A percentile compares a stretch with the other conserved stretches of the same genome.
phyloP scores from a whole-genome alignment of 768 basidiomycete genomes.

The Chiua virens region DNA sequence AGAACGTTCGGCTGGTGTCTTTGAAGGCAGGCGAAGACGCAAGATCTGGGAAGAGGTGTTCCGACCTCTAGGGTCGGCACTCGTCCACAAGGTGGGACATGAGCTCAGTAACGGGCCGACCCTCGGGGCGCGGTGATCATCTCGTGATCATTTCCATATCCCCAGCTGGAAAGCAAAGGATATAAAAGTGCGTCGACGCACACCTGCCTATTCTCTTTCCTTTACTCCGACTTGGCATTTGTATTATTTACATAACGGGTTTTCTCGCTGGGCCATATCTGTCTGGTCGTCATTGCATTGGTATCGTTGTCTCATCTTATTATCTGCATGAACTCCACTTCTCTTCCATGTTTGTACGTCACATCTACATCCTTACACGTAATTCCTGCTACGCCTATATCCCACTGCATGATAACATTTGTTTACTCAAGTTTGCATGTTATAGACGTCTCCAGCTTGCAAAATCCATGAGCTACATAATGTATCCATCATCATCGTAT shows the following conservation, averaged over 20 bases:
- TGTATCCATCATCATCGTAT: no score
- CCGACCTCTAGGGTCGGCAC: constrained; percentile 62
- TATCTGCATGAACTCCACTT: not conserved
- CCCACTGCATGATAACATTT: no score
- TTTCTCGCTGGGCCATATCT: not conserved
- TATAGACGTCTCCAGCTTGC: no score
- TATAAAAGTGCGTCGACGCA: constrained; percentile 11
- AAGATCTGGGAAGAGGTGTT: constrained; percentile 64
- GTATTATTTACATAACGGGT: constrained; percentile 8
- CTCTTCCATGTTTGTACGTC: not conserved
- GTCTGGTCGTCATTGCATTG: not conserved
- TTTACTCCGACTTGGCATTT: not conserved
- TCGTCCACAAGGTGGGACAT: constrained; percentile 71
- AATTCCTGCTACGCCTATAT: no score
- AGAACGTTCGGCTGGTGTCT: constrained; percentile 63
- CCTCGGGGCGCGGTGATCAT: constrained; percentile 20
- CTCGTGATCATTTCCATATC: not conserved
- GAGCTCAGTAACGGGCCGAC: constrained; percentile 74
- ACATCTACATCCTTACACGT: not conserved
- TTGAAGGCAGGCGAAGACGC: constrained; percentile 61
- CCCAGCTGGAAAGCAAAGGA: not conserved
- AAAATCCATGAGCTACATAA: no score
- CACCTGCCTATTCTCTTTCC: not conserved
- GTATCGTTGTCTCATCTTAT: not conserved
- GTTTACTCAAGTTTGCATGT: no score